Evolutionary conservation across 1,284 basidiomycete genomes (phyloP).

Genomic region (Tylopilus orsonianus): DNA sequence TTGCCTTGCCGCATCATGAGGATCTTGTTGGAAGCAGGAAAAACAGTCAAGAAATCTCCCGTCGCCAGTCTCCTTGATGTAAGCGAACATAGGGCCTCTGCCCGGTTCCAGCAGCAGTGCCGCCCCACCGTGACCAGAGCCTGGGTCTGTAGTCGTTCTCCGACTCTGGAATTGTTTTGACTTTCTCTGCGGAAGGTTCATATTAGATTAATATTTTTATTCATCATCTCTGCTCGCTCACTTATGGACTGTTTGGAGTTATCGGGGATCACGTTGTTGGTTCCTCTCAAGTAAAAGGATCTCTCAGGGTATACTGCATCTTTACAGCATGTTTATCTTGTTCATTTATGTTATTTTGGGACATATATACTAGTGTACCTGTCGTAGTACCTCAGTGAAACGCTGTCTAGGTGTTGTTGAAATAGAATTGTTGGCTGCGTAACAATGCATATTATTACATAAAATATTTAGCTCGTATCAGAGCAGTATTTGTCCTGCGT

Average conservation of each 20-base stretch:
- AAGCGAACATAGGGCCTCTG: too few relatives aligned
- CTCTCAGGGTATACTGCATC: slow-evolving; percentile 35
- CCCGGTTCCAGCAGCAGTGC: too few relatives aligned
- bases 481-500: too few relatives aligned
- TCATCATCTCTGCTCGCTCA: slow-evolving; percentile 26
- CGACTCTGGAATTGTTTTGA: slow-evolving; percentile 12
- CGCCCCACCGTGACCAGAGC: too few relatives aligned
- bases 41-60: slow-evolving; percentile 34
- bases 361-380: slow-evolving; percentile 35
- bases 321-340: slow-evolving; percentile 39
- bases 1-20: slow-evolving; percentile 38
- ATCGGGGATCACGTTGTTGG: slow-evolving; percentile 25
- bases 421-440: slow-evolving; percentile 8
- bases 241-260: slow-evolving; percentile 37
- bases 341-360: slow-evolving; percentile 41
- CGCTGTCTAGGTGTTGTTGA: slow-evolving; percentile 15
- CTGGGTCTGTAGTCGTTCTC: neutral
- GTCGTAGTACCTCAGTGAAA: slow-evolving; percentile 19
- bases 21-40: slow-evolving; percentile 36
- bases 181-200: slow-evolving; percentile 23
- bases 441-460: neutral
- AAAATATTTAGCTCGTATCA: too few relatives aligned
- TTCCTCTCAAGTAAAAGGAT: slow-evolving; percentile 33
- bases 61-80: slow-evolving; percentile 32
- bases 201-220: slow-evolving; percentile 36